Percentiles rank a stretch among this genome's conserved stretches.
Conservation (phyloP, 2,329 filamentous ascomycete genomes). For the Sporothrix pseudoabietina region DNA sequence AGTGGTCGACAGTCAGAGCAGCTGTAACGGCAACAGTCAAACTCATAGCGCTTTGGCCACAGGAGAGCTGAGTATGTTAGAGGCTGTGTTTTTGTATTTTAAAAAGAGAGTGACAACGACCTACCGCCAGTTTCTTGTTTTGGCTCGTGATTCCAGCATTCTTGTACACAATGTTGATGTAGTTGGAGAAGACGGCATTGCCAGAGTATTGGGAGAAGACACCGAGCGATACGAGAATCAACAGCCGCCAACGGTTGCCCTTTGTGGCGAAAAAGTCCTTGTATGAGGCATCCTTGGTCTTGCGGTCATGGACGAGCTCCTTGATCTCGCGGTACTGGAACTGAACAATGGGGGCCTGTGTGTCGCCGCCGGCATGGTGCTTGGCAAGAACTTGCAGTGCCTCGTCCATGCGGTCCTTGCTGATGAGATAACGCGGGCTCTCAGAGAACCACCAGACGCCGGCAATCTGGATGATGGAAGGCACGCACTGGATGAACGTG, state of each 20-base stretch:
- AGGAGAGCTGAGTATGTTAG: constrained; percentile 39
- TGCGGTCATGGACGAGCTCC: constrained; percentile 62
- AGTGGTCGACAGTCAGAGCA: constrained; percentile 53
- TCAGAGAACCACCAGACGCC: constrained; percentile 70
- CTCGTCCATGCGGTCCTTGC: constrained; percentile 60
- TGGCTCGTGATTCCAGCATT: constrained; percentile 62
- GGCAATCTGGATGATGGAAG: constrained; percentile 61
- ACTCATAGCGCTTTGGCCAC: constrained; percentile 61
- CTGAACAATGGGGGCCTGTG: constrained; percentile 61
- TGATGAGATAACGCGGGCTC: constrained; percentile 65
- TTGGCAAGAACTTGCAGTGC: constrained; percentile 61
- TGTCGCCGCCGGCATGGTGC: constrained; percentile 62
- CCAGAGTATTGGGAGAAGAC: constrained; percentile 70
- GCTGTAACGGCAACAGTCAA: constrained; percentile 59
- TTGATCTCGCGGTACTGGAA: constrained; percentile 69
- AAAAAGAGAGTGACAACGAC: neutral
- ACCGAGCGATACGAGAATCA: constrained; percentile 64
- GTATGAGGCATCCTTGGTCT: constrained; percentile 55
- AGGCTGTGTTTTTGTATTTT: neutral
- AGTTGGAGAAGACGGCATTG: constrained; percentile 68
- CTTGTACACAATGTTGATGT: constrained; percentile 64
- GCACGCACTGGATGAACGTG: constrained; percentile 64
- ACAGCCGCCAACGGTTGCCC: constrained; percentile 65
- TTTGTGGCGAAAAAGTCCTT: constrained; percentile 63
- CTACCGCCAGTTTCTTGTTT: constrained; percentile 57